Base-by-base conservation (phyloP, 345 rosid genomes). In the Brassica rapa region DNA sequence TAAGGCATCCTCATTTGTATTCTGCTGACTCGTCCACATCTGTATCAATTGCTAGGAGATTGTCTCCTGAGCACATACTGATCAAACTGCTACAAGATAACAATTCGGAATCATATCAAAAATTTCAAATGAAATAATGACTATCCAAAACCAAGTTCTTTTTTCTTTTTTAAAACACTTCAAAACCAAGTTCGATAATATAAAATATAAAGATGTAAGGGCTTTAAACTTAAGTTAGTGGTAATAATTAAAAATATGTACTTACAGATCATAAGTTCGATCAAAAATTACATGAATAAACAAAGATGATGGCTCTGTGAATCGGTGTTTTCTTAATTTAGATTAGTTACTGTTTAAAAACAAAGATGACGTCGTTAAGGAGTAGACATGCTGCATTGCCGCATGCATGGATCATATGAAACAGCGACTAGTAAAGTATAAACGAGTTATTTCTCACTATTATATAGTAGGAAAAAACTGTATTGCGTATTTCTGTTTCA, bases 351-450 rank as follows among this genome's bases (percentile, higher is more conserved):
- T 27, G 29, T 27, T 27, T 27, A 27, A 27, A 59, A 24, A 59
- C 32, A 11, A 27, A 46, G 32, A 1, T 62, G 67, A 63, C 24
- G 67, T 32, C 43, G 19, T 8, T 15, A 0, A 11, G 24, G 12
- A 30, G 29, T 53, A 69, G 12, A 39, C 46, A 9, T 39, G 46
- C 46, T 39, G 46, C 56, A 41, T 46, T 27, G 29, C 29, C 29
- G n/a, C 49, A 49, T n/a, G 61, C 27, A 57, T 60, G 57, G 75
- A 60, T 72, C 67, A 60, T 60, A 39, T 72, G 29, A 61, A 61
- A 41, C 41, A 15, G 25, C 37, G 35, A 39, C 19, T 9, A 61
- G 29, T n/a, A 3, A 61, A 72, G 59, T 43, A 61, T 27, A 15
- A 27, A 4, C 51, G 7, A 25, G 1, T 24, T 2, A 14, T n/a